Base-by-base conservation (phyloP, 139 green algal genomes). In the Micractinium conductrix region DNA sequence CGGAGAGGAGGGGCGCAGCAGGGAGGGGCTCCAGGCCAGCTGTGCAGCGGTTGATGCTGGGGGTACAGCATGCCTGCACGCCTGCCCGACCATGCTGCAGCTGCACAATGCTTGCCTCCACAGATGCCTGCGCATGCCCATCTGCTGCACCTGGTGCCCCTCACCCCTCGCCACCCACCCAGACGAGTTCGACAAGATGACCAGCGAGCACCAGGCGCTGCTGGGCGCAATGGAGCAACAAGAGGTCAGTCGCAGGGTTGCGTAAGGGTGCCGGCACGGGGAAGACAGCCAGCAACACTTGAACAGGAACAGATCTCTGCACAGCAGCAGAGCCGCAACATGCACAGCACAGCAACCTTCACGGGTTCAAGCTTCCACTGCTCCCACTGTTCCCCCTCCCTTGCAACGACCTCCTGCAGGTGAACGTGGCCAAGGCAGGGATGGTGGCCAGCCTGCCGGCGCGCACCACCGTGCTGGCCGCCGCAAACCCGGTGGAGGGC, bases 111-210 rank as follows among this genome's bases (percentile, higher is more conserved):
- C 40, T 42, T 55, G 50, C 35, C 21, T 48, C 69, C 65, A 24
- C 33, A 28, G n/a, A 37, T 50, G 14, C 38, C 69, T n/a, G 17
- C 35, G 12, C 69, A 53, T 58, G 19, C 37, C 69, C 38, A 21
- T 10, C 70, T 37, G 10, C 70, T 12, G 6, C 69, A 2, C n/a
- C n/a, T n/a, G n/a, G n/a, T n/a, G n/a, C n/a, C n/a, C n/a, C n/a
- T n/a, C n/a, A n/a, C n/a, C n/a, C n/a, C n/a, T n/a, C n/a, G n/a
- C n/a, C n/a, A n/a, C n/a, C n/a, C n/a, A n/a, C 65, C 4, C 74
- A 74, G 96, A 99, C 84, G 96, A 98, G 91, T 98, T 99, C 79
- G 96, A 99, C 90, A 98, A 98, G 87, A 95, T 98, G 91, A 60
- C 80, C 10, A 74, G 62, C 62, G 78, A 83, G 62, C 78, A 83